These are phyloP conservation scores for Fonsecaea monophora DNA, from an alignment of 2,329 filamentous ascomycete species.

Conservation along the genomic window DNA sequence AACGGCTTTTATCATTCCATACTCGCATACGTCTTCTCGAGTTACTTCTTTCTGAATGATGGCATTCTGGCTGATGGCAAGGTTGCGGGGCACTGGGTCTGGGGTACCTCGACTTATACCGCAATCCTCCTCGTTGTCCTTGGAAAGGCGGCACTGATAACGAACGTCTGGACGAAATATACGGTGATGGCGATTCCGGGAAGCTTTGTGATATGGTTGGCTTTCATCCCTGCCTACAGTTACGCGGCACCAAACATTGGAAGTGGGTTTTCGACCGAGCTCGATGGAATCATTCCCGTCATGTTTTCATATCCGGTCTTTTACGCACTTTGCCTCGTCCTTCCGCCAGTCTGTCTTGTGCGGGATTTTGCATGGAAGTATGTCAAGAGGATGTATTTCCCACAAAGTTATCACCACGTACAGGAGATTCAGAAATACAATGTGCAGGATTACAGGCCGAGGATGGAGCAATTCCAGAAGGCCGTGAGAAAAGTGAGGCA, in stretches of 20 bases:
- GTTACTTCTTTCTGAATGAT: slow-evolving; percentile 83
- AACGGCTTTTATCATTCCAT: slow-evolving; percentile 97
- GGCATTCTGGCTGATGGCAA: slow-evolving; percentile 79
- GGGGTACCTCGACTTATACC: slow-evolving; percentile 94
- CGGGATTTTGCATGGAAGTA: slow-evolving; percentile 98
- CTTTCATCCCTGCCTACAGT: slow-evolving; percentile 86
- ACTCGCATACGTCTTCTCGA: slow-evolving; percentile 83
- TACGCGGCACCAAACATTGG: slow-evolving; percentile 81
- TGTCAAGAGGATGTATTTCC: slow-evolving; percentile 93
- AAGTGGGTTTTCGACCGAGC: slow-evolving; percentile 79
- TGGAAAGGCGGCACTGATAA: slow-evolving; percentile 91
- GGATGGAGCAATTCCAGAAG: slow-evolving; percentile 99
- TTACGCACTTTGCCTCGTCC: slow-evolving; percentile 84
- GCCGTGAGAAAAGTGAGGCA: slow-evolving; percentile 97
- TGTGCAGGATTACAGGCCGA: slow-evolving; percentile 95
- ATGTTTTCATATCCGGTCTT: slow-evolving; percentile 84
- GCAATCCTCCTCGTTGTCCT: slow-evolving; percentile 92
- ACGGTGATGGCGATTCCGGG: slow-evolving; percentile 94
- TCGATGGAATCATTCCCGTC: slow-evolving; percentile 79
- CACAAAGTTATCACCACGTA: slow-evolving; percentile 95
- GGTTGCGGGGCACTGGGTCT: slow-evolving; percentile 93
- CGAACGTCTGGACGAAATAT: slow-evolving; percentile 99
- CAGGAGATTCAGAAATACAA: slow-evolving; percentile 99
- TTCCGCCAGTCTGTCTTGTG: slow-evolving; percentile 81
- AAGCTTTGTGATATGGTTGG: slow-evolving; percentile 88